Conservation (phyloP, 352 stramenopile genomes). For the Globisporangium spiculum region DNA sequence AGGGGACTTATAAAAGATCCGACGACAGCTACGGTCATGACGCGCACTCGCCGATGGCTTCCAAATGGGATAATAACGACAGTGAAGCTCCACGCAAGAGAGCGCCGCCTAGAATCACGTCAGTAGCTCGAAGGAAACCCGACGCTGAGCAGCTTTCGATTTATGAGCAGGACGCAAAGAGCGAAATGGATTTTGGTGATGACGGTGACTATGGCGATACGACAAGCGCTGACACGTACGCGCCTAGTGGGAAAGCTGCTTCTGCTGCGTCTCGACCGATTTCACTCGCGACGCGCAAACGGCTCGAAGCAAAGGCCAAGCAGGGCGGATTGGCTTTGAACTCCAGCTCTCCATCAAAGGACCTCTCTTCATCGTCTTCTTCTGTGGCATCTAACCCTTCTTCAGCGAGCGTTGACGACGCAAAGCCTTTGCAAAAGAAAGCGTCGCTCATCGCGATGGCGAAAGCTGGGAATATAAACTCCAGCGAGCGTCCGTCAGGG, state of each 20-base stretch:
- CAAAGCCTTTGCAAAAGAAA: slow-evolving; percentile 8
- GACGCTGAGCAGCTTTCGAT: not conserved
- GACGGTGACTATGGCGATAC: slow-evolving; percentile 8
- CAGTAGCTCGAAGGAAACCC: not conserved
- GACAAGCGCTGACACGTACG: not conserved
- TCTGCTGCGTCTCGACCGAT: slow-evolving; percentile 15
- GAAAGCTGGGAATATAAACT: not conserved
- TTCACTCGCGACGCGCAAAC: slow-evolving; percentile 51
- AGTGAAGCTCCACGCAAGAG: slow-evolving; percentile 6
- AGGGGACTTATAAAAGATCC: not conserved
- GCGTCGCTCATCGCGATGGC: not conserved
- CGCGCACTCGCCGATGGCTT: not conserved
- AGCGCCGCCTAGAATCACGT: not conserved
- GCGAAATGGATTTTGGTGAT: not conserved
- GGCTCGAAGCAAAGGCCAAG: slow-evolving; percentile 62
- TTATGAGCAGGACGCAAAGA: not conserved
- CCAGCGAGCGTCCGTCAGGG: slow-evolving; percentile 7
- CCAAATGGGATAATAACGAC: slow-evolving; percentile 25
- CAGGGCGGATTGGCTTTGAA: slow-evolving; percentile 18
- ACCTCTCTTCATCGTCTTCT: not conserved
- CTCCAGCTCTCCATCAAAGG: not conserved
- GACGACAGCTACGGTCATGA: not conserved
- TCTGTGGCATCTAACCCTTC: not conserved
- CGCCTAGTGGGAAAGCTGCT: slow-evolving; percentile 7
- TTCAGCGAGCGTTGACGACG: not conserved